Evolutionary conservation across 78 protist species (phyloP), one percentile per base, ranked within the genome.

Genomic region (Neovahlkampfia damariscottae): DNA sequence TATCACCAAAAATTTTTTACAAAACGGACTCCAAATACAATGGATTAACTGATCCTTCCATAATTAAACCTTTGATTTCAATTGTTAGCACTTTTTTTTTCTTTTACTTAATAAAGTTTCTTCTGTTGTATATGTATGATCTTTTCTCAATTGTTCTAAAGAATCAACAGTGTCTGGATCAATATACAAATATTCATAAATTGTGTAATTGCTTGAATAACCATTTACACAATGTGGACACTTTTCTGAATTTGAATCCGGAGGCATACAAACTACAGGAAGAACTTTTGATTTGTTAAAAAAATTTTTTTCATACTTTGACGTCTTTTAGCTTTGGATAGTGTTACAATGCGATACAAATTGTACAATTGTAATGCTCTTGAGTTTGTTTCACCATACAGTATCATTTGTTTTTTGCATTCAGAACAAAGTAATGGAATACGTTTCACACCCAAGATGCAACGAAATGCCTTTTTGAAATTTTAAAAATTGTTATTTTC

Each of bases 41-140:
- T n/a, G n/a, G n/a, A n/a, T n/a, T n/a, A n/a, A n/a, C n/a, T n/a
- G n/a, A n/a, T n/a, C n/a, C n/a, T n/a, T n/a, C n/a, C n/a, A n/a
- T n/a, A n/a, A n/a, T n/a, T n/a, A n/a, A n/a, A n/a, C n/a, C n/a
- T n/a, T n/a, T n/a, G n/a, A n/a, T n/a, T n/a, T n/a, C n/a, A n/a
- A n/a, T n/a, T n/a, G n/a, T n/a, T n/a, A n/a, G n/a, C 28, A 40
- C 81, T 73, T 39, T 50, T 78, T 83, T 73, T 8, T 34, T 32
- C 74, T 27, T 9, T 70, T 82, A 38, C 82, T 50, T 34, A 78
- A 77, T 7, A 84, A 75, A 2, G 81, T 70, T 28, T 69, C 72
- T 19, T 69, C 72, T 28, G 72, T 69, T 19, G 72, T 69, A 19
- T 69, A 69, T 19, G 19, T 30, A 19, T 69, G 72, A 30, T n/a